A percentile compares a stretch with the other conserved stretches of the same genome.
Conservation (phyloP, 164 flowering plant genomes). For the Liquidambar formosana region DNA sequence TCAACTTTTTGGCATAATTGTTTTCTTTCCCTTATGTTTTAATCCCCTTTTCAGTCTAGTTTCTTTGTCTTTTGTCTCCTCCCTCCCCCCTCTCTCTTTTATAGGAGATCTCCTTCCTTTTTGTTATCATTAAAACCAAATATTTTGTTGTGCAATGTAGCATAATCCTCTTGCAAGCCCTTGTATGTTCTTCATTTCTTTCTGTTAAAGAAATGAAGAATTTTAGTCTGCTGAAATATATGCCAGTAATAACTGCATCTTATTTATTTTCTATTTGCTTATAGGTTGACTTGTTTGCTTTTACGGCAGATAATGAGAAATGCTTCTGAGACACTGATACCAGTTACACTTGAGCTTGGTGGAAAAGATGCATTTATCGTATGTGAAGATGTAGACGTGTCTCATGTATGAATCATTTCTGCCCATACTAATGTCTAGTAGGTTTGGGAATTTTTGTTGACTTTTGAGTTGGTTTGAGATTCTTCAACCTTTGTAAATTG, state of each 20-base stretch:
- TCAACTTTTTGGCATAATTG: neutral
- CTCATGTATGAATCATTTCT: constrained; percentile 61
- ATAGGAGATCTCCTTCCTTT: neutral
- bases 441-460: constrained; percentile 3
- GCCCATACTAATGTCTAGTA: constrained; percentile 2
- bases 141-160: too few relatives aligned
- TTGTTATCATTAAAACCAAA: neutral
- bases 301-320: constrained; percentile 84
- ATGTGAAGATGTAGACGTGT: constrained; percentile 92
- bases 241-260: too few relatives aligned
- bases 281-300: constrained; percentile 2
- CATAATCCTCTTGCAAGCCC: neutral
- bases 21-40: neutral
- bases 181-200: neutral
- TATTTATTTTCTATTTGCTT: neutral
- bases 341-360: constrained; percentile 98
- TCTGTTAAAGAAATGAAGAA: too few relatives aligned
- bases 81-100: neutral
- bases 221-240: too few relatives aligned
- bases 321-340: constrained; percentile 77
- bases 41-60: neutral
- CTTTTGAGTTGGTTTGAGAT: constrained; percentile 13
- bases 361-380: constrained; percentile 98
- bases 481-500: neutral
- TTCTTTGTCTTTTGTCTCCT: neutral